Evolutionary conservation across 129 eudicot genomes (phyloP), one percentile per base, ranked within the genome.

Genomic region (Tanacetum coccineum): DNA sequence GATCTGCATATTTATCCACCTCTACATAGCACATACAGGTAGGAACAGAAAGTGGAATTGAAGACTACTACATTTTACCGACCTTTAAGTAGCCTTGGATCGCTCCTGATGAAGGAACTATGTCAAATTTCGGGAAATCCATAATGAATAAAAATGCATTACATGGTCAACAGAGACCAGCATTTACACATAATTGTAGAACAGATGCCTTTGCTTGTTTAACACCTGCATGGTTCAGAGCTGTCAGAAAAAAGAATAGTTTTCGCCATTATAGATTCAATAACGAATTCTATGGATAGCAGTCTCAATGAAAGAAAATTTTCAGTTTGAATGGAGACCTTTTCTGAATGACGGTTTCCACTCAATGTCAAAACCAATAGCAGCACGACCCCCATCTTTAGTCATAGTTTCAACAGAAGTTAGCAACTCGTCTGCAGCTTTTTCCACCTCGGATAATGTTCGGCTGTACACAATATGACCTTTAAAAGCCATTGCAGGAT

Each of bases 351-450:
- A 30, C 40, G 97, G 95, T 68, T 48, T 91, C 97, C 97, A 91
- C 76, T 91, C 97, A 6, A 90, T 83, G 73, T 91, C 97, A 62
- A 91, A 79, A 22, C 97, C 97, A 50, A 91, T 76, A 64, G 66
- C 74, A 47, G 72, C 76, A 26, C 69, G 63, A 42, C 79, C 84
- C 20, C 67, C 83, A 40, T 79, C 82, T 26, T 56, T 71, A 47
- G 73, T 81, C 75, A 79, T 83, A 19, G 76, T 74, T 80, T 85
- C 85, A 53, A 87, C 77, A 71, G 81, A 82, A 59, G 73, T 56
- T 74, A 83, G 57, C 49, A 91, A 82, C 73, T 87, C 85, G 54
- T 63, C 55, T 62, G 94, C 80, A 70, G 97, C 86, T 71, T 79
- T 80, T 62, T 91, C 97, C 57, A 83, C 97, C 77, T 91, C 96